Evolutionary conservation across 176 grass and related monocot genomes (phyloP), one percentile per base, ranked within the genome.

Genomic region (Lolium perenne): DNA sequence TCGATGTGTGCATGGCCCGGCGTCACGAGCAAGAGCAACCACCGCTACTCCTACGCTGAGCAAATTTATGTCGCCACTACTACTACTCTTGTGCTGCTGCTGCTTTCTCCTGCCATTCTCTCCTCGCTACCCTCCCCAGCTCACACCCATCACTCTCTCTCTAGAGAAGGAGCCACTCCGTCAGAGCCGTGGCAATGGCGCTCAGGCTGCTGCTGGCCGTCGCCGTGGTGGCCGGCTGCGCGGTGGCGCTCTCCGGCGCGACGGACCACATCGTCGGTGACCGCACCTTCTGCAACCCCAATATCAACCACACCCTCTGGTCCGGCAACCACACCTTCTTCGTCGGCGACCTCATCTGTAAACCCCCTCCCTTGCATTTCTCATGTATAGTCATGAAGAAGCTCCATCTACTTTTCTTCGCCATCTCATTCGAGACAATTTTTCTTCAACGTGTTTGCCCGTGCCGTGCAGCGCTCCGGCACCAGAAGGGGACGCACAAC

Each of bases 401-500:
- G 61, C 70, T 73, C 43, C 70, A 23, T 22, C 72, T 74, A 17
- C 18, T 58, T 58, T 20, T 23, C 57, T 21, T 10, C 57, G 57
- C n/a, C 57, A 7, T 22, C 57, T 60, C 57, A 60, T 22, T 8
- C 55, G 7, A 43, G 6, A 2, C 41, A 35, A 35, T 35, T 35
- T 35, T 35, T 35, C 32, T 35, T 35, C 32, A 3, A 35, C 32
- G 32, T 35, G 32, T 35, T 35, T 35, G 32, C 32, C 32, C 32
- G 32, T 21, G 77, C 32, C 32, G 32, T 21, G 77, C 88, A 98
- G 96, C 96, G 43, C 92, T 95, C 77, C 67, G 96, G 88, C 94
- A 94, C 90, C 94, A 96, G 84, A 98, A 98, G 83, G 76, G 94
- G 82, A 91, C 83, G 79, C 91, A 96, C 86, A 95, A 95, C 76